Evolutionary conservation across 352 stramenopile species (phyloP).

Genomic region (Pythium myriotylum): DNA sequence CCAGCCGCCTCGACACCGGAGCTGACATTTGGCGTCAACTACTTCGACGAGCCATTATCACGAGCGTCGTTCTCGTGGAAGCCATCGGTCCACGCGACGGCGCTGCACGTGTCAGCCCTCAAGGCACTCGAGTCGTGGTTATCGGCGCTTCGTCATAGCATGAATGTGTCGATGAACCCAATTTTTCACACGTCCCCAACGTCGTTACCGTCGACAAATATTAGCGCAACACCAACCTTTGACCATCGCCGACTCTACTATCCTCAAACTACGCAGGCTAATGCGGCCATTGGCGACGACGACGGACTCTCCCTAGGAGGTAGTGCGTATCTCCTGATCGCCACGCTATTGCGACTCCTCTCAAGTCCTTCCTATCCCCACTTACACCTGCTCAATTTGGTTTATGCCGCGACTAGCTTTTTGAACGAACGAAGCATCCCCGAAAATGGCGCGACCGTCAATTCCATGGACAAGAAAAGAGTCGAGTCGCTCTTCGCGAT

Average conservation of each 20-base stretch:
- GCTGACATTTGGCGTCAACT: constrained; percentile 60
- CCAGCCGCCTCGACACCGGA: constrained; percentile 17
- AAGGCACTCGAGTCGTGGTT: constrained; percentile 67
- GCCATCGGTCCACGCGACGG: constrained; percentile 43
- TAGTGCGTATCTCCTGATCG: constrained; percentile 40
- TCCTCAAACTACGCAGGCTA: constrained; percentile 5
- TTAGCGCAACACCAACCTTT: background rate
- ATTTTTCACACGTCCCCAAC: constrained; percentile 39
- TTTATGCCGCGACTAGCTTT: constrained; percentile 32
- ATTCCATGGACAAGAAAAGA: constrained; percentile 42
- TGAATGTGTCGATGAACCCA: constrained; percentile 42
- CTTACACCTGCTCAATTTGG: constrained; percentile 62
- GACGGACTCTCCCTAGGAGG: constrained; percentile 14
- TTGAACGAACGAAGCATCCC: constrained; percentile 28
- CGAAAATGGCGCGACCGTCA: background rate
- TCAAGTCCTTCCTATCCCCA: constrained; percentile 44
- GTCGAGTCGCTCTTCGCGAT: constrained; percentile 37
- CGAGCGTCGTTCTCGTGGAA: constrained; percentile 51
- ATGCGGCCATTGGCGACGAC: background rate
- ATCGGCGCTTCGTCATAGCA: constrained; percentile 39
- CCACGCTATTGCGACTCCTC: constrained; percentile 54
- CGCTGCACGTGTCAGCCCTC: constrained; percentile 61
- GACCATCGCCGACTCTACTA: constrained; percentile 22
- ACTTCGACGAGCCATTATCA: constrained; percentile 64
- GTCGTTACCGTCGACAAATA: constrained; percentile 11